Base-by-base conservation (phyloP, 2,329 filamentous ascomycete species). In the Scedosporium dehoogii region DNA sequence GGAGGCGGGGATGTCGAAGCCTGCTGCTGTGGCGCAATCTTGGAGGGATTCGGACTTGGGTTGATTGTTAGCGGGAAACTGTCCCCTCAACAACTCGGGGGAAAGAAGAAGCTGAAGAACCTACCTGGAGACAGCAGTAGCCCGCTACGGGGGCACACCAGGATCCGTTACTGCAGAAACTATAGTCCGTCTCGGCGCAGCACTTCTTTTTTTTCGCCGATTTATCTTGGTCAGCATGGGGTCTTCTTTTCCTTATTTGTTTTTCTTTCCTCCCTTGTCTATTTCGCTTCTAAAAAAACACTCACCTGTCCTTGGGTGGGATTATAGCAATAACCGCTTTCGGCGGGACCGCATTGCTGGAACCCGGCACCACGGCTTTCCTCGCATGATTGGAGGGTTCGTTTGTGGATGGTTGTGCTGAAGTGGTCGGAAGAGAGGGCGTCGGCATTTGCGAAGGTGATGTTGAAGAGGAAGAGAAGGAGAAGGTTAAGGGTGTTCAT, bases 71-170 rank as follows among this genome's bases (percentile, higher is more conserved):
- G 33, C 33, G 33, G 33, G 33, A 38, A 38, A 38, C 33, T 9
- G 33, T 12, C 33, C 10, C 33, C 10, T 38, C 33, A 12, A 12
- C 33, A 38, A 38, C 33, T 38, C 33, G 6, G 33, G 10, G 2
- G 14, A 38, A 38, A 38, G 16, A 4, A 33, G 6, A 33, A 33
- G 12, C 16, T 6, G n/a, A n/a, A 38, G 1, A 4, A 10, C 59
- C 5, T 61, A 57, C 60, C 48, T 61, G 29, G 10, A 56, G 48
- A 23, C 60, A 61, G 41, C 60, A 61, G 33, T 61, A 51, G 4
- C 60, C 60, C n/a, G 46, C 46, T 27, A 61, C 60, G 1, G 60
- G 60, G 12, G 60, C 60, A 7, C 60, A 61, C n/a, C 38, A 61
- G 3, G 60, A 38, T 14, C 60, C 60, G 4, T 42, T 21, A 33